Base-by-base conservation (phyloP, 2,329 filamentous ascomycete species). In the Fusarium sarcochroum region DNA sequence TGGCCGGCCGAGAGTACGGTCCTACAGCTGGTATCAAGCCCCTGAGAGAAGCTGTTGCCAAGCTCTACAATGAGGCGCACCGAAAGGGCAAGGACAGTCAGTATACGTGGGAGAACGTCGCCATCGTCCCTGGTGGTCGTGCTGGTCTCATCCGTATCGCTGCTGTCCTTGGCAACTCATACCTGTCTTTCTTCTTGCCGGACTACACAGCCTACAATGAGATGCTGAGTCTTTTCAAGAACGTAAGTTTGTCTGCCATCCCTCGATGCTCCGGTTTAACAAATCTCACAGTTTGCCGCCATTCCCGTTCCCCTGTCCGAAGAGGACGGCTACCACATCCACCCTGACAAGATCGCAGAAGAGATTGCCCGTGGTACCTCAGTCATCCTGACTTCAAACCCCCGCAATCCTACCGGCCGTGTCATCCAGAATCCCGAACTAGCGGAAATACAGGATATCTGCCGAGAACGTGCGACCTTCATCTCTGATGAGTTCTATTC, bases 121-220 rank as follows among this genome's bases (percentile, higher is more conserved):
- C 93, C 78, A 97, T 98, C 78, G 95, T 98, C 5, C 95, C 95
- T 45, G 94, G 94, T 79, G 95, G 95, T 38, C 89, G 95, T 74
- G 95, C 95, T 34, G 95, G 95, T 48, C 84, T 98, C 81, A 98
- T 98, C 78, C 89, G 95, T 73, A 98, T 98, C 78, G 95, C 95
- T 20, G 95, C 95, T 51, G 94, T 98, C 7, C 82, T 98, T 72
- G 95, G 95, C 69, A 97, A 97, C 79, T 91, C 94, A 56, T 97
- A 97, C 76, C 85, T 98, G 67, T 93, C 91, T 41, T 98, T 98
- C 86, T 97, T 97, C 81, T 93, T 97, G 77, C 93, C 93, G 45
- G 92, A 98, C 79, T 98, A 98, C 82, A 97, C 94, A 5, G 95
- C 95, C 3, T 98, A 98, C 85, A 97, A 97, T 76, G 94, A 98